Conservation (phyloP, 2,329 filamentous ascomycete genomes). For the Knufia petricola region DNA sequence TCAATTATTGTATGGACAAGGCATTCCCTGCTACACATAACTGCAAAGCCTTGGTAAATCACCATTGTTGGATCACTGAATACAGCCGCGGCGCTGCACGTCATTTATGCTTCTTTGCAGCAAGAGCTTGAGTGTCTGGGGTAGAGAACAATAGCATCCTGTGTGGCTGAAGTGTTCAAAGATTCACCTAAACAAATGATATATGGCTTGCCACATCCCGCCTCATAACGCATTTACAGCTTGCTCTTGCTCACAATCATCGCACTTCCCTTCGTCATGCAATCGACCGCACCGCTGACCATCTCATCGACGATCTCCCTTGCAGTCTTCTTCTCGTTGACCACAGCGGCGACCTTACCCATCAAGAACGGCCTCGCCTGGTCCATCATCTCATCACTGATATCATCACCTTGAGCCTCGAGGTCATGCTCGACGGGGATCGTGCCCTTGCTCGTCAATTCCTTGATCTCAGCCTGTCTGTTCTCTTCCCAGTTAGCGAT, state of each 20-base stretch:
- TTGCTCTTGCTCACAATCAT: constrained; percentile 48
- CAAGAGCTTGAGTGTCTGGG: no score
- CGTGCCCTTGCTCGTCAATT: constrained; percentile 76
- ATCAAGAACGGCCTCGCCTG: constrained; percentile 86
- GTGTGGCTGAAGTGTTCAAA: no score
- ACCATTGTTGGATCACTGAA: no score
- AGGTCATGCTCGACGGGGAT: constrained; percentile 93
- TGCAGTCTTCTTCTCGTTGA: constrained; percentile 83
- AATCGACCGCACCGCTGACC: constrained; percentile 66
- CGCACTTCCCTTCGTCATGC: constrained; percentile 59
- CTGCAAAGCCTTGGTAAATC: no score
- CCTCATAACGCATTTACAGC: constrained; percentile 42
- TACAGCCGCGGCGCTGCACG: no score
- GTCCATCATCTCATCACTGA: constrained; percentile 80
- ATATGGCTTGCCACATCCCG: not conserved
- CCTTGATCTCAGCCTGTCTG: constrained; percentile 79
- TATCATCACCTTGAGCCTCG: constrained; percentile 64
- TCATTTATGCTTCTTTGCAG: no score
- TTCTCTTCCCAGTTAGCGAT: constrained; percentile 95
- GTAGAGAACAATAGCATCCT: no score
- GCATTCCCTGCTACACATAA: no score
- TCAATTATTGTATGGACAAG: no score
- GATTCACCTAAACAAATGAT: not conserved
- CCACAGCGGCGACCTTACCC: constrained; percentile 91
- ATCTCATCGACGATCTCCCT: constrained; percentile 93